Evolutionary conservation across 2,329 filamentous ascomycete genomes (phyloP).

Genomic region (Ilyonectria robusta): DNA sequence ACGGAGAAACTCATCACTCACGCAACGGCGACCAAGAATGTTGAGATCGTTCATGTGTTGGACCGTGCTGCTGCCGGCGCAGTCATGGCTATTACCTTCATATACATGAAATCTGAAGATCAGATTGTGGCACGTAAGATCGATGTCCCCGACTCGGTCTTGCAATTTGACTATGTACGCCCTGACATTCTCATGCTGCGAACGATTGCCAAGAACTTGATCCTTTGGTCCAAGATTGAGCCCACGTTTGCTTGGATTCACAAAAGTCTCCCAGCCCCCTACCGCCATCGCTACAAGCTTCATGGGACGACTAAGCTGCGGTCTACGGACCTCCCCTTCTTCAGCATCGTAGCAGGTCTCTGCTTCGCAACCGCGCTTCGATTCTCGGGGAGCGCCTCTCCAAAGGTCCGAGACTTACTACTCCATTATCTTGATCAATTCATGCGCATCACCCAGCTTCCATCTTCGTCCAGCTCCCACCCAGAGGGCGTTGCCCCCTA

Average conservation of each 20-base stretch:
- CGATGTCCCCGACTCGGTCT: constrained; percentile 88
- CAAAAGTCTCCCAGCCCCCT: constrained; percentile 78
- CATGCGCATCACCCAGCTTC: constrained; percentile 80
- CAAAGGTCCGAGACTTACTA: constrained; percentile 82
- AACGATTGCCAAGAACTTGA: constrained; percentile 90
- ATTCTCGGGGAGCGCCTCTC: constrained; percentile 80
- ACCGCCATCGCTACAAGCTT: constrained; percentile 74
- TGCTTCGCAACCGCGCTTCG: constrained; percentile 85
- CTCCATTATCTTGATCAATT: constrained; percentile 89
- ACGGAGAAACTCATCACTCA: constrained; percentile 89
- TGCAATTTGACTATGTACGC: constrained; percentile 95
- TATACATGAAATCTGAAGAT: constrained; percentile 98
- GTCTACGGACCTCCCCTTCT: constrained; percentile 90
- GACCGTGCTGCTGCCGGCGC: constrained; percentile 96
- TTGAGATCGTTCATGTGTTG: constrained; percentile 91
- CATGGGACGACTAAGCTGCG: constrained; percentile 73
- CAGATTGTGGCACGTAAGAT: constrained; percentile 89
- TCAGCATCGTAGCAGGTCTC: constrained; percentile 90
- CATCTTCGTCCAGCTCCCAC: constrained; percentile 46
- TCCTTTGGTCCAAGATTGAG: constrained; percentile 90
- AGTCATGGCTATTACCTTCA: constrained; percentile 88
- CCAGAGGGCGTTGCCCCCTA: constrained; percentile 67
- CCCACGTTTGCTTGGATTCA: constrained; percentile 83
- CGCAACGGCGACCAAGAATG: constrained; percentile 90
- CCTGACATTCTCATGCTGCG: constrained; percentile 93